These are phyloP conservation scores for Podosphaera aphanis DNA, from an alignment of 2,329 filamentous ascomycete species.

Conservation along the genomic window DNA sequence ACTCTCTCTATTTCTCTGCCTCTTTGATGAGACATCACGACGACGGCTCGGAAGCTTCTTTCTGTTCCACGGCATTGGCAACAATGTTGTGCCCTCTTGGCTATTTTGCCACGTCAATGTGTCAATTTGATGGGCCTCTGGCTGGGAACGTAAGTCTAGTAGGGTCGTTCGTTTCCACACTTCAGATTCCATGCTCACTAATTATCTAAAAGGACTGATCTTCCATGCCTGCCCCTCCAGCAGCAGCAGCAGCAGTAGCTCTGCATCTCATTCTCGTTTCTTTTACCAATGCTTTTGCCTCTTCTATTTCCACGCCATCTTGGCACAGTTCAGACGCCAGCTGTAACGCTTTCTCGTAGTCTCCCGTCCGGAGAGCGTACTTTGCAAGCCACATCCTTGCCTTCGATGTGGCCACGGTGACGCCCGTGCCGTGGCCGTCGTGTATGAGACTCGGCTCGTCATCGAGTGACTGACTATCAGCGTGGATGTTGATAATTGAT, in stretches of 20 bases:
- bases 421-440: conserved; percentile 40
- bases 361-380: conserved; percentile 51
- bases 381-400: conserved; percentile 84
- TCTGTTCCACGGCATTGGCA: too few species aligned
- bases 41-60: too few species aligned
- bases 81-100: too few species aligned
- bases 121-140: too few species aligned
- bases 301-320: conserved; percentile 88
- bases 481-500: conserved; percentile 26
- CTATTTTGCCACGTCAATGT: too few species aligned
- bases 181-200: not conserved
- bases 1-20: too few species aligned
- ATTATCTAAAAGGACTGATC: not conserved
- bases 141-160: too few species aligned
- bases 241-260: too few species aligned
- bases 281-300: conserved; percentile 77
- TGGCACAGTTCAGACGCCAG: conserved; percentile 80
- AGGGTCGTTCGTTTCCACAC: too few species aligned
- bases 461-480: conserved; percentile 29
- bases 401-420: conserved; percentile 76
- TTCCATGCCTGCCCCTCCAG: not conserved
- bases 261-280: conserved; percentile 55
- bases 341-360: conserved; percentile 54
- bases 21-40: too few species aligned
- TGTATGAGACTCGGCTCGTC: conserved; percentile 15